Base-by-base conservation (phyloP, 176 grass and related monocot species). In the Zoysia pacifica region DNA sequence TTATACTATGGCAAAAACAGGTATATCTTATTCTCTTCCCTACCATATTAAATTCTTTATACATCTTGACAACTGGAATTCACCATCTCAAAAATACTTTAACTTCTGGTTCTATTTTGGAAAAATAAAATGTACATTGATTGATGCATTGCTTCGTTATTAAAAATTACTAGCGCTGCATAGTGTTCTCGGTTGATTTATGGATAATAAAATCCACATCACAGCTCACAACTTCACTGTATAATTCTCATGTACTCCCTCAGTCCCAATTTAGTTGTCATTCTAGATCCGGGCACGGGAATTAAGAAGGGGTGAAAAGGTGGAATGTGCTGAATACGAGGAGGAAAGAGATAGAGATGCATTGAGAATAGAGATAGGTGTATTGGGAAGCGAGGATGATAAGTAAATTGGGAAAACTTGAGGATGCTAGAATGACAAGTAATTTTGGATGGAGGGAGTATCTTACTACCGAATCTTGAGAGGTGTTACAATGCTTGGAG, bases 1-100 rank as follows among this genome's bases (percentile, higher is more conserved):
- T 48, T 81, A 82, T 77, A 70, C 79, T 45, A 79, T 90, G 60
- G 83, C 47, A 39, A 79, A 85, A 88, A 51, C 74, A 85, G 91
- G 84, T 77, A 78, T 70, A 28, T 28, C 28, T 28, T 28, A 28
- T 28, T 28, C 9, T 18, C 19, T 81, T 77, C n/a, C 44, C 62
- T 60, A 53, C 20, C 15, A 7, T 18, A 3, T 68, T 77, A 6
- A 43, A 65, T 71, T 36, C 53, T 36, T 12, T 64, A 41, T 75
- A 10, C 48, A 67, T 83, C 37, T 50, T 11, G 67, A 49, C 11
- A 59, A 39, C 19, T 58, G 65, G 11, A 49, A 67, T 38, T 52
- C 36, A 18, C n/a, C 48, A 3, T 66, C 56, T 53, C 5, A 43
- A 83, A 36, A 42, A 48, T 36, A 50, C 60, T 19, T 7, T 48